A percentile compares a stretch with the other conserved stretches of the same genome.
Evolutionary conservation across 805 yeast genomes (phyloP).

Genomic region (Candida broadrunensis): DNA sequence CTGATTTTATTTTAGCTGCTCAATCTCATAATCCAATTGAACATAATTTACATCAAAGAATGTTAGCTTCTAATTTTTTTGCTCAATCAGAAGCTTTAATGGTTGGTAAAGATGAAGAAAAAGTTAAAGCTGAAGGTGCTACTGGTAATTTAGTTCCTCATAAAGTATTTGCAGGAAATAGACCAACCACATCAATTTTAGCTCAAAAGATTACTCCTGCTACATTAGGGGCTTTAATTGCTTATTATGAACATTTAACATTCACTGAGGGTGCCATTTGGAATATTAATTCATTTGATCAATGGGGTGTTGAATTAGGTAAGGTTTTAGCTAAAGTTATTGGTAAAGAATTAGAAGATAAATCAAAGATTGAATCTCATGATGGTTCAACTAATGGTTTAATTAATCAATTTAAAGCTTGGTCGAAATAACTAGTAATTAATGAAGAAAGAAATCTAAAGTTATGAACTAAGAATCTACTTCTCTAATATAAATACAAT

Average conservation of each 20-base stretch:
- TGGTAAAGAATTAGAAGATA: constrained; percentile 78
- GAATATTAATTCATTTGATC: constrained; percentile 99
- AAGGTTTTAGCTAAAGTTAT: constrained; percentile 96
- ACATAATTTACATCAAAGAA: constrained; percentile 88
- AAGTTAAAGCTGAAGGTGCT: constrained; percentile 87
- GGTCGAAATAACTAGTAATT: constrained; percentile 44
- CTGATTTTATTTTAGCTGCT: constrained; percentile 96
- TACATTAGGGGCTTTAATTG: constrained; percentile 91
- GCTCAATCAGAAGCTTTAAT: constrained; percentile 98
- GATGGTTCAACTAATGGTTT: constrained; percentile 90
- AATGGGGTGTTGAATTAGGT: constrained; percentile 99
- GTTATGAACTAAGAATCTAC: no score
- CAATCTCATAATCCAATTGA: constrained; percentile 97
- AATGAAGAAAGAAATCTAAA: background rate
- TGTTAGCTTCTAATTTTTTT: constrained; percentile 98
- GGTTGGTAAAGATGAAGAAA: constrained; percentile 87
- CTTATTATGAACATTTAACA: constrained; percentile 95
- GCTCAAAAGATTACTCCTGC: constrained; percentile 97
- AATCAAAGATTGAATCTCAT: constrained; percentile 58
- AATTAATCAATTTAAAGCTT: constrained; percentile 91
- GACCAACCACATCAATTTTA: constrained; percentile 97
- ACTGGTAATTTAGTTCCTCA: constrained; percentile 86
- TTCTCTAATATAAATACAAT: no score
- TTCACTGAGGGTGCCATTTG: constrained; percentile 98
- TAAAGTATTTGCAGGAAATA: constrained; percentile 95